Evolutionary conservation across 2,329 filamentous ascomycete species (phyloP).

Genomic region (Cladophialophora immunda): DNA sequence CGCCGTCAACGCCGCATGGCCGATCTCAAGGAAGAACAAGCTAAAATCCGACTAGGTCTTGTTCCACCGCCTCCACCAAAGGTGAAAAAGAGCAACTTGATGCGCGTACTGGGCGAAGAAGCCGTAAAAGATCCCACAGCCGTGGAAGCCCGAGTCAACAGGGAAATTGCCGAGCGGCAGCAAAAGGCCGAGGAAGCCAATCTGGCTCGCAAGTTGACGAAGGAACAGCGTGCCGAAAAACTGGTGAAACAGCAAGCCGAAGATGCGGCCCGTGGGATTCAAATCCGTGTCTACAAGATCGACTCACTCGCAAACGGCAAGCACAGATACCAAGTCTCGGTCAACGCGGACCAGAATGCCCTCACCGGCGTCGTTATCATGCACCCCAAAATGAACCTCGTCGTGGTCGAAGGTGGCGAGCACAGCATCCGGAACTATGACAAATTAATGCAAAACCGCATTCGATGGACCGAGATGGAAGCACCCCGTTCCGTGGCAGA

Average conservation of each 20-base stretch:
- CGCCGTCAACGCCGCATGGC: slow-evolving; percentile 90
- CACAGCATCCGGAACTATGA: slow-evolving; percentile 85
- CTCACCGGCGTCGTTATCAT: slow-evolving; percentile 92
- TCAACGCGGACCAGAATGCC: slow-evolving; percentile 88
- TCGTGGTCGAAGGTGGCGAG: slow-evolving; percentile 89
- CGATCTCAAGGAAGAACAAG: slow-evolving; percentile 93
- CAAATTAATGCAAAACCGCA: slow-evolving; percentile 91
- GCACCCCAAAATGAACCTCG: slow-evolving; percentile 85
- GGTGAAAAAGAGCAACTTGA: slow-evolving; percentile 96
- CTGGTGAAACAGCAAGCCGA: slow-evolving; percentile 81
- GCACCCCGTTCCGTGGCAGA: slow-evolving; percentile 67
- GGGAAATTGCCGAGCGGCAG: slow-evolving; percentile 87
- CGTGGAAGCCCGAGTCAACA: slow-evolving; percentile 91
- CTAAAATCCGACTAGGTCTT: slow-evolving; percentile 90
- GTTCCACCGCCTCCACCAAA: slow-evolving; percentile 92
- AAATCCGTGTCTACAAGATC: slow-evolving; percentile 88
- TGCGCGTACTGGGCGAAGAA: slow-evolving; percentile 93
- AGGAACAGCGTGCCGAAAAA: slow-evolving; percentile 87
- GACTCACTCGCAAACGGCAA: slow-evolving; percentile 89
- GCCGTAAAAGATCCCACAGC: slow-evolving; percentile 96
- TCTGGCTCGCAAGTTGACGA: slow-evolving; percentile 84
- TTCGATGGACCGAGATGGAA: slow-evolving; percentile 92
- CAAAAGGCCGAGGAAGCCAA: slow-evolving; percentile 80
- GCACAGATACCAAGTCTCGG: slow-evolving; percentile 90
- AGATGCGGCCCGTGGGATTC: slow-evolving; percentile 86